Conservation (phyloP, 176 grass and related monocot species). For the Ensete ventricosum region DNA sequence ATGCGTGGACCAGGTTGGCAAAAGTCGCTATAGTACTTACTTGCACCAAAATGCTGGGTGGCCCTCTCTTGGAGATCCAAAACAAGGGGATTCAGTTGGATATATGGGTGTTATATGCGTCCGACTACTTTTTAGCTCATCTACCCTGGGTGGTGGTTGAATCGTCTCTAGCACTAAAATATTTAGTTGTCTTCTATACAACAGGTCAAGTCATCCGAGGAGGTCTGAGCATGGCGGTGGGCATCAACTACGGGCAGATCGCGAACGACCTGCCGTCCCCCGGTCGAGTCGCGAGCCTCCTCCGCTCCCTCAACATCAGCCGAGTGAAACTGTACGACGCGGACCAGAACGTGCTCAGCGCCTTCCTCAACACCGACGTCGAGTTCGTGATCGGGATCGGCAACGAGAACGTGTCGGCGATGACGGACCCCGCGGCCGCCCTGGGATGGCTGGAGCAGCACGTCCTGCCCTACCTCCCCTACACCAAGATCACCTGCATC, state of each 20-base stretch:
- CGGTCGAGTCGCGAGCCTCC: conserved; percentile 34
- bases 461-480: conserved; percentile 49
- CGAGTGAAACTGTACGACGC: conserved; percentile 95
- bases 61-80: neutral
- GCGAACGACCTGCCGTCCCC: conserved; percentile 76
- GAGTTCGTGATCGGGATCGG: conserved; percentile 82
- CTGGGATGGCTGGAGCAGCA: conserved; percentile 61
- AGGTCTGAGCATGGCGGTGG: conserved; percentile 25
- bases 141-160: neutral
- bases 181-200: conserved; percentile 2
- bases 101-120: neutral
- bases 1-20: conserved; percentile 3
- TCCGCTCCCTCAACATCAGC: conserved; percentile 63
- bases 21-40: neutral
- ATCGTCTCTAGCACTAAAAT: neutral
- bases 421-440: conserved; percentile 43
- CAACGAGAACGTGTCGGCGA: conserved; percentile 61
- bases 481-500: conserved; percentile 67
- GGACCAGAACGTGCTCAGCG: conserved; percentile 56
- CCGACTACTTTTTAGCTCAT: neutral
- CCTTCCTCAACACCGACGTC: conserved; percentile 55
- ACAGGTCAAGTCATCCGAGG: conserved; percentile 26
- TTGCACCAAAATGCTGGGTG: neutral
- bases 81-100: neutral
- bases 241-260: conserved; percentile 92